A percentile compares a stretch with the other conserved stretches of the same genome.
Evolutionary conservation across 1,284 basidiomycete species (phyloP).

Genomic region (Leccinum solheimii): DNA sequence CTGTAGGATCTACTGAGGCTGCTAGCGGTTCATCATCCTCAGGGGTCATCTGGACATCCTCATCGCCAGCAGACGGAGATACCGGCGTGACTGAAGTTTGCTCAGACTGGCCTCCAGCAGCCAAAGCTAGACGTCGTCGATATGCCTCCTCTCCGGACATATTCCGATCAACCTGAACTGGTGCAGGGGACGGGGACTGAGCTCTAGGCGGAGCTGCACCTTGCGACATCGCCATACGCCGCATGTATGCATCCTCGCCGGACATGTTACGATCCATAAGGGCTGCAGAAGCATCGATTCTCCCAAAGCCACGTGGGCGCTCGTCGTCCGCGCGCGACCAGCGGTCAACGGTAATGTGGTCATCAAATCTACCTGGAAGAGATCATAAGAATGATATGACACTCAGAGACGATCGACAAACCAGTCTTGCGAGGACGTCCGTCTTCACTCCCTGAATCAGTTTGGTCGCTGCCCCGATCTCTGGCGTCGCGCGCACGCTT

Average conservation of each 20-base stretch:
- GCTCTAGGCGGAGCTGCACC: constrained; percentile 17
- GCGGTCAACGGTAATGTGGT: constrained; percentile 44
- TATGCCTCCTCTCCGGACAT: constrained; percentile 66
- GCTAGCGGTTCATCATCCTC: constrained; percentile 18
- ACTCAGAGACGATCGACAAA: constrained; percentile 31
- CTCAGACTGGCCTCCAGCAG: constrained; percentile 27
- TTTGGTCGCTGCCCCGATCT: constrained; percentile 59
- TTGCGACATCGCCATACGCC: constrained; percentile 53
- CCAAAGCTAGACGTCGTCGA: constrained; percentile 59
- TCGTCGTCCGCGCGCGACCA: constrained; percentile 57
- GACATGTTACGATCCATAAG: constrained; percentile 40
- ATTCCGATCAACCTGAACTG: constrained; percentile 36
- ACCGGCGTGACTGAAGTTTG: constrained; percentile 19
- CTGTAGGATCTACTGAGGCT: constrained; percentile 29
- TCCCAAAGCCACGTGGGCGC: constrained; percentile 33
- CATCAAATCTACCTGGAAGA: constrained; percentile 55
- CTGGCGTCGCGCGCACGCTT: constrained; percentile 56
- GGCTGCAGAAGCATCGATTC: constrained; percentile 30
- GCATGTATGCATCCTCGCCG: constrained; percentile 61
- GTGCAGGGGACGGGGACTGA: constrained; percentile 30
- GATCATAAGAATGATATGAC: constrained; percentile 3
- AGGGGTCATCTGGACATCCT: constrained; percentile 23
- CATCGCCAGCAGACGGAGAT: constrained; percentile 8
- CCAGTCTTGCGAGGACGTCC: constrained; percentile 73
- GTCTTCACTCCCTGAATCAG: constrained; percentile 68